Evolutionary conservation across 345 rosid genomes (phyloP).

Genomic region (Chamaenerion angustifolium): DNA sequence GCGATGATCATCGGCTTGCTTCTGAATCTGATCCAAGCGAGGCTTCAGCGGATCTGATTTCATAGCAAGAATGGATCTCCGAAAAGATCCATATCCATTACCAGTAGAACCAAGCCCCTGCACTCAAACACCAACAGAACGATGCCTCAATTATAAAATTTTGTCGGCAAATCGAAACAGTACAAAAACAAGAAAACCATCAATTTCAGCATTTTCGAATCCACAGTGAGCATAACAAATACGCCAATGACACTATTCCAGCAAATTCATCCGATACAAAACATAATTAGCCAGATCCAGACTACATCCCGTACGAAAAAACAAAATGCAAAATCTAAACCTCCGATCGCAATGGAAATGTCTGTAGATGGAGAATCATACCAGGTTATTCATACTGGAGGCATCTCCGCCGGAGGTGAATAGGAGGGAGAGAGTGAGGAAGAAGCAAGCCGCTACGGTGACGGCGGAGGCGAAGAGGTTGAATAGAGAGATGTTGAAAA

Average conservation of each 20-base stretch:
- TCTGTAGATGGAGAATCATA: slow-evolving; percentile 11
- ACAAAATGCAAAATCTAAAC: neutral
- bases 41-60: slow-evolving; percentile 90
- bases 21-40: slow-evolving; percentile 74
- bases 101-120: slow-evolving; percentile 31
- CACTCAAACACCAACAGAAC: neutral
- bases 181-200: neutral
- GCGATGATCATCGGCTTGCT: slow-evolving; percentile 96
- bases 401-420: slow-evolving; percentile 24
- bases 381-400: slow-evolving; percentile 32
- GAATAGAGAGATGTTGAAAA: slow-evolving; percentile 17
- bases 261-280: neutral
- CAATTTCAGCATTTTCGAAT: neutral
- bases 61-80: slow-evolving; percentile 68
- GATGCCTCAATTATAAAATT: neutral
- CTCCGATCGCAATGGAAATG: neutral
- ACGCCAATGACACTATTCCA: neutral
- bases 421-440: slow-evolving; percentile 39
- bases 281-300: neutral
- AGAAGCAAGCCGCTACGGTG: slow-evolving; percentile 29
- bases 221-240: neutral
- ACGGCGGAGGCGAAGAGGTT: slow-evolving; percentile 31
- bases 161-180: neutral
- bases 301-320: neutral
- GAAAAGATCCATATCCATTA: slow-evolving; percentile 35